Base-by-base conservation (phyloP, 140 eudicot species). In the Bidens hawaiensis region DNA sequence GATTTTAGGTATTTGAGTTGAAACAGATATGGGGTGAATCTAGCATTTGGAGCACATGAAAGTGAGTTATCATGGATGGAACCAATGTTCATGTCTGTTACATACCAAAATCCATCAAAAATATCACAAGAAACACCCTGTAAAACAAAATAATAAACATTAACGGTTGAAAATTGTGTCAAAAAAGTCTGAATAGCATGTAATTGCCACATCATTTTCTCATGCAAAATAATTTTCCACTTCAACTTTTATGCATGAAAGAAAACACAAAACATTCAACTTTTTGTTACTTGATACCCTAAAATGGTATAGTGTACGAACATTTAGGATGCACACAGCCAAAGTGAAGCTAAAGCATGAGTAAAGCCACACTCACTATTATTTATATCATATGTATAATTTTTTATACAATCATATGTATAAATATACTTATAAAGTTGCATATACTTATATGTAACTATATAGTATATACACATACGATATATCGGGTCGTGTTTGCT, bases 91-190 rank as follows among this genome's bases (percentile, higher is more conserved):
- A 91, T 67, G 25, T 73, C 80, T 46, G 95, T 91, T 6, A 84
- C 98, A 70, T 84, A 88, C 98, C 98, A 87, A 9, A 82, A 79
- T 55, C 95, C 96, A 76, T 87, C 83, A 66, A 68, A 82, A 45
- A 87, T 45, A 68, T 91, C 98, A 85, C 98, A 91, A 54, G 93
- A 72, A 65, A 91, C 93, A 48, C 98, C 95, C 98, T 91, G 95
- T 23, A 65, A 21, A 62, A 56, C 31, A 59, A 68, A 30, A 22
- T 42, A 68, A 56, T 18, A 25, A 18, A 27, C 26, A 36, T 42
- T 5, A 57, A 46, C 17, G 53, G n/a, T 68, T 12, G 5, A 23
- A 53, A 24, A 13, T 21, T 9, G 15, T 18, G 41, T 42, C 42
- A 45, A 54, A 68, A 16, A 38, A 30, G 59, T 60, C 4, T 59